Evolutionary conservation across 805 yeast genomes (phyloP).

Genomic region (Cyberlindnera euphorbiae): DNA sequence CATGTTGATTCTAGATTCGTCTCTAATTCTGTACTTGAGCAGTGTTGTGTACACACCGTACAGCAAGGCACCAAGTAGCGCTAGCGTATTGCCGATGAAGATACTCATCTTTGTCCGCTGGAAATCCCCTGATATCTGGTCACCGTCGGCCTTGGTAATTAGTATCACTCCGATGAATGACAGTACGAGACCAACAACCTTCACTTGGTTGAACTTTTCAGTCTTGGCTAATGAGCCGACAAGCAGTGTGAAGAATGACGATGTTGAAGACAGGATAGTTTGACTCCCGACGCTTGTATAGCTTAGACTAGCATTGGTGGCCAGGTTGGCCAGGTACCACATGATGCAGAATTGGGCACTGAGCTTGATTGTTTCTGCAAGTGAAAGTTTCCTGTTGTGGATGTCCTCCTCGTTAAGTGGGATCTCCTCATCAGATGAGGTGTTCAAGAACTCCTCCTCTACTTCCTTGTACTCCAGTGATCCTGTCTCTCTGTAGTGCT

Average conservation of each 20-base stretch:
- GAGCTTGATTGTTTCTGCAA: constrained; percentile 63
- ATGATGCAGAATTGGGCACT: constrained; percentile 79
- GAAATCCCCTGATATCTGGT: constrained; percentile 17
- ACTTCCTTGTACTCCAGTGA: constrained; percentile 21
- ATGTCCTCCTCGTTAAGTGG: constrained; percentile 18
- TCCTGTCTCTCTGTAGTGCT: constrained; percentile 28
- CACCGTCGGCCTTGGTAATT: constrained; percentile 63
- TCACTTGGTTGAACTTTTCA: constrained; percentile 61
- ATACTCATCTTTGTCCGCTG: constrained; percentile 27
- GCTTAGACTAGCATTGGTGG: constrained; percentile 80
- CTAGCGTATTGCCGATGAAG: constrained; percentile 71
- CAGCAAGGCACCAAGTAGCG: constrained; percentile 79
- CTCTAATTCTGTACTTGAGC: constrained; percentile 64
- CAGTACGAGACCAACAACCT: constrained; percentile 63
- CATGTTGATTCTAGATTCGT: constrained; percentile 76
- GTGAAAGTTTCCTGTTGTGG: constrained; percentile 27
- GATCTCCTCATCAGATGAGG: constrained; percentile 26
- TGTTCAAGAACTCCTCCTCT: constrained; percentile 17
- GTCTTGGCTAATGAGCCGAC: constrained; percentile 71
- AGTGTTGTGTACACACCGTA: constrained; percentile 90
- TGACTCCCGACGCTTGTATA: constrained; percentile 94
- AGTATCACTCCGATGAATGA: constrained; percentile 76
- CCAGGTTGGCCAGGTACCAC: constrained; percentile 89
- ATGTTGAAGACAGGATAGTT: constrained; percentile 87
- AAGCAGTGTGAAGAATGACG: constrained; percentile 86